phyloP scores from a whole-genome alignment of 495 filamentous ascomycete genomes.

The Stereocaulon alpinum region DNA sequence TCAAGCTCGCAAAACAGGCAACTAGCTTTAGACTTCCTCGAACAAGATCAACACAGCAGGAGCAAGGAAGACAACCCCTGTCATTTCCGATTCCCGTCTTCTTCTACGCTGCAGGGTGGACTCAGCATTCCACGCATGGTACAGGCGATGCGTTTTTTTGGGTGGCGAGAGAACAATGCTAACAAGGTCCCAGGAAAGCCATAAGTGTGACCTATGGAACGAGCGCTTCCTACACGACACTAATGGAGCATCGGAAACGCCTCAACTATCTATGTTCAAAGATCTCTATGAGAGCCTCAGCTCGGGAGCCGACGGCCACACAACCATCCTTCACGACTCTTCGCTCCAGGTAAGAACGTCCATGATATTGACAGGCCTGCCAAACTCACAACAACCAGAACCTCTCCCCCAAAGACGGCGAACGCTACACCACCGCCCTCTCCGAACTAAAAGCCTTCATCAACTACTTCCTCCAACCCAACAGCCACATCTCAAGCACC shows the following conservation, averaged over 20 bases:
- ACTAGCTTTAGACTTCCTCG: constrained; percentile 16
- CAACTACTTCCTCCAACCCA: constrained; percentile 26
- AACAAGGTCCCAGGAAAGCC: constrained; percentile 1
- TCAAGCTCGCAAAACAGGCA: constrained; percentile 14
- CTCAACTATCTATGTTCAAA: neutral
- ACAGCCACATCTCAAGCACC: constrained; percentile 28
- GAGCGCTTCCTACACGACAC: neutral
- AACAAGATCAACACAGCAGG: constrained; percentile 16
- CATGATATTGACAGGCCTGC: neutral
- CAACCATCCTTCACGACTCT: constrained; percentile 9
- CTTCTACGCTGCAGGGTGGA: constrained; percentile 7
- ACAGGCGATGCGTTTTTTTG: neutral
- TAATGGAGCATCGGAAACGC: neutral
- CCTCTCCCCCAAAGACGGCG: constrained; percentile 6
- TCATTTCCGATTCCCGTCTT: neutral
- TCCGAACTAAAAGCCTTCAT: constrained; percentile 21
- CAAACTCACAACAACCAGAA: neutral
- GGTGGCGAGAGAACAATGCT: neutral
- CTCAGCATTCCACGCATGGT: constrained; percentile 3
- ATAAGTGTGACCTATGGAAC: neutral
- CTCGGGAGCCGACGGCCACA: neutral
- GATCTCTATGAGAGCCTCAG: neutral
- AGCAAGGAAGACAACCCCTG: neutral
- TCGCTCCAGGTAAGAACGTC: constrained; percentile 5
- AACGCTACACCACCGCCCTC: constrained; percentile 5